phyloP scores from a whole-genome alignment of 306 rosid species.

The Cajanus cajan region DNA sequence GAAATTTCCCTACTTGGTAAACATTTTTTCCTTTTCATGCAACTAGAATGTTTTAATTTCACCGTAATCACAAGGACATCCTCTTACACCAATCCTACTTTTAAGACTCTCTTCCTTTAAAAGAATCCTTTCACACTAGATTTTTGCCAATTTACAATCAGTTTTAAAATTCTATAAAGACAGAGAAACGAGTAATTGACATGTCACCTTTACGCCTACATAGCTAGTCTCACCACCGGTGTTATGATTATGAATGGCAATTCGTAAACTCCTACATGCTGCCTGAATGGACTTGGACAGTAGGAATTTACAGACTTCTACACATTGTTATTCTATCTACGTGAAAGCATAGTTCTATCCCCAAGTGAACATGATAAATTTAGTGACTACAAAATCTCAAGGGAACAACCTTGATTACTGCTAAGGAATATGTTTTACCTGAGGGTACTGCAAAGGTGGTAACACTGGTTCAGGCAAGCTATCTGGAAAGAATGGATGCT shows the following conservation, averaged over 20 bases:
- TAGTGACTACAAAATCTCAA: neutral
- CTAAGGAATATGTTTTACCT: slow-evolving; percentile 47
- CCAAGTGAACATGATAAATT: neutral
- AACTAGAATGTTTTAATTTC: neutral
- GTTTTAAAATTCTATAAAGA: neutral
- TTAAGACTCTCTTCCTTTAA: neutral
- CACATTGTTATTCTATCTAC: neutral
- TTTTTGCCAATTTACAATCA: slow-evolving; percentile 7
- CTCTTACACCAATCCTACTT: neutral
- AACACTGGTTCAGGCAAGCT: slow-evolving; percentile 70
- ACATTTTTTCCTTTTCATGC: neutral
- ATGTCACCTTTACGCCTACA: neutral
- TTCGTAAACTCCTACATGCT: slow-evolving; percentile 14
- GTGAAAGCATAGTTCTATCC: neutral
- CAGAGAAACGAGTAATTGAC: neutral
- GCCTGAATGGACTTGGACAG: neutral
- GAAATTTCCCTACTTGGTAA: neutral
- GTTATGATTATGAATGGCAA: neutral
- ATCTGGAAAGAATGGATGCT: slow-evolving; percentile 83
- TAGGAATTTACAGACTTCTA: neutral
- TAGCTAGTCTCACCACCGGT: neutral
- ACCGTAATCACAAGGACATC: neutral
- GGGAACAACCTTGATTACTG: slow-evolving; percentile 12
- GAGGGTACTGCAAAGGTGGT: slow-evolving; percentile 83
- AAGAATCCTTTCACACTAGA: neutral